Conservation (phyloP, 2,329 filamentous ascomycete genomes). For the Diplodia intermedia region DNA sequence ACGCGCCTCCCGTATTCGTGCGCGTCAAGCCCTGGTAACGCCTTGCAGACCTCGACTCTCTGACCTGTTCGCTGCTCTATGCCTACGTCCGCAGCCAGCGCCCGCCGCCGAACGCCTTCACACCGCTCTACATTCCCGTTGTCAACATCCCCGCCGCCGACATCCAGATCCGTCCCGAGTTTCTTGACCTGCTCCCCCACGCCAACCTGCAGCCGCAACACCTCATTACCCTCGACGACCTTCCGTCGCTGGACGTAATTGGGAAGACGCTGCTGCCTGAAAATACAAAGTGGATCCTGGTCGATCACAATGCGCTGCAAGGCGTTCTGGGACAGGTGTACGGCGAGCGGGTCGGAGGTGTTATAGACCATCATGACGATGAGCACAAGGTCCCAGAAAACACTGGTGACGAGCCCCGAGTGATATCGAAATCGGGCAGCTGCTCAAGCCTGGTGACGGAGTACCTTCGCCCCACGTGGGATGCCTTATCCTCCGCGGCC, state of each 20-base stretch:
- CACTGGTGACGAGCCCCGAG: slow-evolving; percentile 59
- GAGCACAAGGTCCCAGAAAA: slow-evolving; percentile 63
- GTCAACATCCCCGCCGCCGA: slow-evolving; percentile 73
- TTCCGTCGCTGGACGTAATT: slow-evolving; percentile 61
- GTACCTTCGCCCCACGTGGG: slow-evolving; percentile 65
- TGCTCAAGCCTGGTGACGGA: slow-evolving; percentile 74
- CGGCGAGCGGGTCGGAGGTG: slow-evolving; percentile 63
- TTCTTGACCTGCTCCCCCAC: slow-evolving; percentile 67
- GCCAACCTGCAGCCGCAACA: slow-evolving; percentile 66
- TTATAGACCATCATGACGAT: slow-evolving; percentile 81
- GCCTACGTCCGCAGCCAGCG: slow-evolving; percentile 74
- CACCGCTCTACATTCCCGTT: slow-evolving; percentile 71
- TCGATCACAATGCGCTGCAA: slow-evolving; percentile 79
- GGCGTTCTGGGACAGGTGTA: slow-evolving; percentile 65
- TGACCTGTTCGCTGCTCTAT: slow-evolving; percentile 75
- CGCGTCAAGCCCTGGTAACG: slow-evolving; percentile 29
- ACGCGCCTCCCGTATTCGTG: slow-evolving; percentile 25
- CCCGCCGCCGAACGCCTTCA: slow-evolving; percentile 53
- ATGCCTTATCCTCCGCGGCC: slow-evolving; percentile 51
- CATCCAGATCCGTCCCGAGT: slow-evolving; percentile 74
- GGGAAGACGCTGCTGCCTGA: slow-evolving; percentile 56
- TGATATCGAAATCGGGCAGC: slow-evolving; percentile 73
- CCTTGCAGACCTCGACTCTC: slow-evolving; percentile 75
- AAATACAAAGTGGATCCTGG: slow-evolving; percentile 73
- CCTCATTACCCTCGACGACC: slow-evolving; percentile 69